These are phyloP conservation scores for Candida koratica DNA, from an alignment of 805 yeast species.

Conservation along the genomic window DNA sequence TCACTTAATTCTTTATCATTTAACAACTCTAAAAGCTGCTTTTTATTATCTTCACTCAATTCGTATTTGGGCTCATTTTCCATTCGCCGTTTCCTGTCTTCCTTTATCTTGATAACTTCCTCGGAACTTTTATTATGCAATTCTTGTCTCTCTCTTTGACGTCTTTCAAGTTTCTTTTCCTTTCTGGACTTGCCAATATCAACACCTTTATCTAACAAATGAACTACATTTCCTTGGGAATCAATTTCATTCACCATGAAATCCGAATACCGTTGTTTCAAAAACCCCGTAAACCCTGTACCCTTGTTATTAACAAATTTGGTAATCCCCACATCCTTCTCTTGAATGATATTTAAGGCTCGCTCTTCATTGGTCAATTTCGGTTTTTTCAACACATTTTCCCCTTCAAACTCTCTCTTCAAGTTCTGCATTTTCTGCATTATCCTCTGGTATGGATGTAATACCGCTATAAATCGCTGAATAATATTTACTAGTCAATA, in stretches of 20 bases:
- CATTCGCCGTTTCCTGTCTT: conserved; percentile 11
- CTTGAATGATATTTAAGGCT: conserved; percentile 10
- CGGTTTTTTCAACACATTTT: conserved; percentile 4
- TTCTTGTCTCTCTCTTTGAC: conserved; percentile 34
- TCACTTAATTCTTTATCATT: conserved; percentile 58
- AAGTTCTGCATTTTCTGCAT: too few species aligned
- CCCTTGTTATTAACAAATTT: conserved; percentile 52
- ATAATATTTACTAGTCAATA: too few species aligned
- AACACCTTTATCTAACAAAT: conserved; percentile 70
- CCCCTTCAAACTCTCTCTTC: too few species aligned
- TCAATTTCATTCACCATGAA: conserved; percentile 89
- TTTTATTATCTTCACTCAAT: conserved; percentile 44
- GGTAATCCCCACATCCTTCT: conserved; percentile 79
- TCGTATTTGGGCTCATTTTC: conserved; percentile 35
- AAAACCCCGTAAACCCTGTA: conserved; percentile 67
- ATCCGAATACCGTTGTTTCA: conserved; percentile 90
- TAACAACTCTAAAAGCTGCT: conserved; percentile 48
- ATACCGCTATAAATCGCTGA: too few species aligned
- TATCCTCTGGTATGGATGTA: too few species aligned
- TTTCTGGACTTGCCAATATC: conserved; percentile 42
- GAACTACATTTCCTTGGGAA: conserved; percentile 63
- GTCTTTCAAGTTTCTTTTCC: conserved; percentile 44
- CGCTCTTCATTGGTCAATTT: conserved; percentile 9
- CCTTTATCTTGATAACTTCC: conserved; percentile 28
- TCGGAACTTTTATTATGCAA: conserved; percentile 30